These are phyloP conservation scores for Solanum dulcamara DNA, from an alignment of 257 asterid species.

Conservation along the genomic window DNA sequence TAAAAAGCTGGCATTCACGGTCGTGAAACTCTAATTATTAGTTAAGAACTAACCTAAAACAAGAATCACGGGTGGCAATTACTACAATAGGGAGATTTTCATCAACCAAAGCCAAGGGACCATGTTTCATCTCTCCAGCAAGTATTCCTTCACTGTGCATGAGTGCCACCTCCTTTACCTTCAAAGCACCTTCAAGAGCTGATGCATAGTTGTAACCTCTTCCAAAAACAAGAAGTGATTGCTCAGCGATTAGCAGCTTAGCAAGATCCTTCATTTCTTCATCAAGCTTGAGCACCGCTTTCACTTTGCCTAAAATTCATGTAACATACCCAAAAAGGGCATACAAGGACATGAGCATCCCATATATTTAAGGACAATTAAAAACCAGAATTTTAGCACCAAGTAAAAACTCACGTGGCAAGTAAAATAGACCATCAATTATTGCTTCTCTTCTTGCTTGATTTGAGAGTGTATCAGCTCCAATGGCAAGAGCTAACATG, in stretches of 20 bases:
- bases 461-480: slow-evolving; percentile 75
- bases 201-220: slow-evolving; percentile 95
- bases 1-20: neutral
- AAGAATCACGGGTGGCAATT: slow-evolving; percentile 86
- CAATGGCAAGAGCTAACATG: slow-evolving; percentile 93
- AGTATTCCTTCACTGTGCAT: slow-evolving; percentile 99
- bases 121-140: slow-evolving; percentile 99
- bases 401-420: slow-evolving; percentile 56
- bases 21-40: neutral
- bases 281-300: slow-evolving; percentile 87
- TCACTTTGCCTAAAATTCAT: slow-evolving; percentile 57
- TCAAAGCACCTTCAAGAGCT: slow-evolving; percentile 94
- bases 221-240: slow-evolving; percentile 95
- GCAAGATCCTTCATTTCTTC: slow-evolving; percentile 88
- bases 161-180: slow-evolving; percentile 96
- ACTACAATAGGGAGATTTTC: slow-evolving; percentile 89
- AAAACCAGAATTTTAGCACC: neutral
- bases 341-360: neutral
- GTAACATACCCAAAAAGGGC: neutral
- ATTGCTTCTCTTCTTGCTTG: slow-evolving; percentile 78
- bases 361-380: neutral
- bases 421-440: slow-evolving; percentile 74
- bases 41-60: slow-evolving; percentile 61
- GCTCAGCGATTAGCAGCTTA: slow-evolving; percentile 61
- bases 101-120: slow-evolving; percentile 94